These are phyloP conservation scores for Polytolypa hystricis DNA, from an alignment of 2,329 filamentous ascomycete species.

Conservation along the genomic window DNA sequence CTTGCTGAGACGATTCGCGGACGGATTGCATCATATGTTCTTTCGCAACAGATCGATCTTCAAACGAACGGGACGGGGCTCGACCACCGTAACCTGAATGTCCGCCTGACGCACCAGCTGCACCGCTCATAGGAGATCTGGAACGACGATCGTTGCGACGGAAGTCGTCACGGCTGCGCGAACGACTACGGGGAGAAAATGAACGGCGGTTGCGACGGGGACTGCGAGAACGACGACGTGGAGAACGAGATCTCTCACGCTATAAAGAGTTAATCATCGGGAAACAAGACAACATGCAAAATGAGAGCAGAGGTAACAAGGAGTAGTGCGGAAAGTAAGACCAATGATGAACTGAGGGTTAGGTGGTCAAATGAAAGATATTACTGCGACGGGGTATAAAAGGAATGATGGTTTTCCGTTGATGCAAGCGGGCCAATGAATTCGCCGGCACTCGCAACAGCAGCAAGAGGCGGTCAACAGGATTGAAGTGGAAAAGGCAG, in stretches of 20 bases:
- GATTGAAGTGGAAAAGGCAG: too few relatives aligned
- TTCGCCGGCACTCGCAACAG: too few relatives aligned
- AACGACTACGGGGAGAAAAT: conserved; percentile 68
- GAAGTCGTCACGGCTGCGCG: conserved; percentile 67
- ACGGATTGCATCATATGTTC: conserved; percentile 95
- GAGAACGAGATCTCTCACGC: conserved; percentile 66
- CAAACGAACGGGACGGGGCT: conserved; percentile 60
- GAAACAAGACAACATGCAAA: not conserved
- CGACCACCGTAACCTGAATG: conserved; percentile 52
- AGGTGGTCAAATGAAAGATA: too few relatives aligned
- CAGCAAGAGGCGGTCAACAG: not conserved
- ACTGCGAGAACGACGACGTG: conserved; percentile 66
- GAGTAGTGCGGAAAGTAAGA: too few relatives aligned
- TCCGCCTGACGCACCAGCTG: conserved; percentile 59
- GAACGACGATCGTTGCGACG: conserved; percentile 64
- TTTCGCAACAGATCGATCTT: conserved; percentile 72
- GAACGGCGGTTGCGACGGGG: conserved; percentile 65
- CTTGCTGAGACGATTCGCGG: conserved; percentile 90
- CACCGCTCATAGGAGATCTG: conserved; percentile 75
- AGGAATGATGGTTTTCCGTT: too few relatives aligned
- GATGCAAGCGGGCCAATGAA: too few relatives aligned
- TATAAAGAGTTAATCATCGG: conserved; percentile 35
- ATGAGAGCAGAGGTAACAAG: too few relatives aligned
- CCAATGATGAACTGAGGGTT: too few relatives aligned
- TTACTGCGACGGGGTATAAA: too few relatives aligned